phyloP scores from a whole-genome alignment of 208 protist genomes.

The Wallacemonas collosoma region DNA sequence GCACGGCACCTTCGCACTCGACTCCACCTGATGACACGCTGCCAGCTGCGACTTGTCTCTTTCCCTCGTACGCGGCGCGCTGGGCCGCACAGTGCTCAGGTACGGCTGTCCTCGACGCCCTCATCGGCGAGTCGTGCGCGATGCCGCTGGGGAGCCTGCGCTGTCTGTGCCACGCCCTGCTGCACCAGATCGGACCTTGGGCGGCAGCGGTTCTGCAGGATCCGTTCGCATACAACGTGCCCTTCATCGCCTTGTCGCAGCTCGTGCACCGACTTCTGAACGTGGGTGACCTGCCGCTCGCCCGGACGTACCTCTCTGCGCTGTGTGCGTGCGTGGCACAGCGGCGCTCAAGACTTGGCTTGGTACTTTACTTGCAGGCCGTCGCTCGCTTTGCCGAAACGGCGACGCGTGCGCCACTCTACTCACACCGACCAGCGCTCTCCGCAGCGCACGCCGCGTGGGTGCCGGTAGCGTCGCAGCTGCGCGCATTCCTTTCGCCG shows the following conservation, averaged over 20 bases:
- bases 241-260: constrained; percentile 31
- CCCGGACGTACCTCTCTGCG: constrained; percentile 49
- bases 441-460: constrained; percentile 11
- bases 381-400: constrained; percentile 35
- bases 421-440: constrained; percentile 7
- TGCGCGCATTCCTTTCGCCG: not conserved
- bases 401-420: constrained; percentile 5
- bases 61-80: constrained; percentile 1
- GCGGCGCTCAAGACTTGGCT: constrained; percentile 30
- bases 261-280: constrained; percentile 32
- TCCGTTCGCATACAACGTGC: constrained; percentile 35
- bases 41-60: not conserved
- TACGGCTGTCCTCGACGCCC: constrained; percentile 25
- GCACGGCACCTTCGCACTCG: too few species aligned
- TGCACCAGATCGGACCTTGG: constrained; percentile 30
- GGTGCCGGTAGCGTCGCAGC: not conserved
- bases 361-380: constrained; percentile 33
- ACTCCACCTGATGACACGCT: too few species aligned
- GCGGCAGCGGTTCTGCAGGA: constrained; percentile 37
- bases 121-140: constrained; percentile 19
- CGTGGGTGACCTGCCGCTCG: constrained; percentile 54
- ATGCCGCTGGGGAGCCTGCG: constrained; percentile 26
- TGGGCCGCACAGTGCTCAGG: constrained; percentile 13
- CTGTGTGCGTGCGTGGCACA: constrained; percentile 38
- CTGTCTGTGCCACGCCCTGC: constrained; percentile 33